Percentiles rank a stretch among this genome's conserved stretches.
Evolutionary conservation across 129 eudicot species (phyloP).

Genomic region (Calendula officinalis): DNA sequence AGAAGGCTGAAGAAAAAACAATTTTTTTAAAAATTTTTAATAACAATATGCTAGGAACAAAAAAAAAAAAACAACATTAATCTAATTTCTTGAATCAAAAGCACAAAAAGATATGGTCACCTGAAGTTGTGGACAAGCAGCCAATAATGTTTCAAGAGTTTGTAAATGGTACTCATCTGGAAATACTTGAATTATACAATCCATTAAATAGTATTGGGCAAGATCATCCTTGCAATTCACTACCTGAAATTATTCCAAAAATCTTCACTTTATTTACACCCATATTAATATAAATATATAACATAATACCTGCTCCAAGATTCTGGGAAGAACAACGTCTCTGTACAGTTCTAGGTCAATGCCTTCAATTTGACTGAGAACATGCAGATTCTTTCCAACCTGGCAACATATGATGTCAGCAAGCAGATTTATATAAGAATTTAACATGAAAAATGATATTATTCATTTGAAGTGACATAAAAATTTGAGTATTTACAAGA

Average conservation of each 20-base stretch:
- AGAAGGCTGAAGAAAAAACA: slow-evolving; percentile 54
- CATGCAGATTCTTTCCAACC: slow-evolving; percentile 98
- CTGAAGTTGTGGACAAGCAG: slow-evolving; percentile 99
- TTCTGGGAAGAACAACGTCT: slow-evolving; percentile 88
- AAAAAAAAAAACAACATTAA: no score
- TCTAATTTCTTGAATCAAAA: not conserved
- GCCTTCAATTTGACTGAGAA: slow-evolving; percentile 98
- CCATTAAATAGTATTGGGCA: slow-evolving; percentile 94
- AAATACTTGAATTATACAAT: slow-evolving; percentile 94
- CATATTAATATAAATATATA: not conserved
- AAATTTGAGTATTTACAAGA: slow-evolving; percentile 56
- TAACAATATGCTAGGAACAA: slow-evolving; percentile 12
- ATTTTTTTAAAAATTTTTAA: not conserved
- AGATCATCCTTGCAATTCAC: slow-evolving; percentile 98
- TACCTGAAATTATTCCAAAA: slow-evolving; percentile 47
- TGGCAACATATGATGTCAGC: slow-evolving; percentile 35
- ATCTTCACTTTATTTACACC: slow-evolving; percentile 9
- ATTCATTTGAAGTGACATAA: slow-evolving; percentile 8
- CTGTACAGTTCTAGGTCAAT: slow-evolving; percentile 90
- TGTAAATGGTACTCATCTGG: slow-evolving; percentile 97
- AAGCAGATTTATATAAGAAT: slow-evolving; percentile 30
- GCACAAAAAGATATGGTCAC: slow-evolving; percentile 28
- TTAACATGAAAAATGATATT: slow-evolving; percentile 1
- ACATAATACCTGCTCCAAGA: slow-evolving; percentile 76
- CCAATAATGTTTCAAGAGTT: slow-evolving; percentile 85